A percentile compares a stretch with the other conserved stretches of the same genome.
Conservation (phyloP, 2,329 filamentous ascomycete genomes). For the Bretziella fagacearum region DNA sequence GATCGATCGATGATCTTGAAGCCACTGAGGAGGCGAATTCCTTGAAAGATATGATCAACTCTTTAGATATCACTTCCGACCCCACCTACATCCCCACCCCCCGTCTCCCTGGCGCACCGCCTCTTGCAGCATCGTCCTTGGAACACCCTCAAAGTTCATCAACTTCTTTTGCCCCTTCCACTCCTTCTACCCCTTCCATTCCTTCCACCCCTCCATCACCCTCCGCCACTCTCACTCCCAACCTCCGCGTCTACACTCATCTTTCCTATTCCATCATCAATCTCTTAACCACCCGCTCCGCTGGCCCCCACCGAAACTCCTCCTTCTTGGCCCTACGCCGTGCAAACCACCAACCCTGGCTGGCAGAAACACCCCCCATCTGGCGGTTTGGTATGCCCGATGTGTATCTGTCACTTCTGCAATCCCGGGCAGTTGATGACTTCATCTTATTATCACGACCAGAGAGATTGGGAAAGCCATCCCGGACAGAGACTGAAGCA, state of each 20-base stretch:
- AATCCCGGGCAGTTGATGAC: conserved; percentile 30
- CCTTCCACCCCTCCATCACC: not conserved
- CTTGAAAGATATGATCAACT: not conserved
- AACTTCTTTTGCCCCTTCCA: conserved; percentile 10
- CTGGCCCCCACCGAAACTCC: conserved; percentile 1
- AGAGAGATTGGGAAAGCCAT: conserved; percentile 5
- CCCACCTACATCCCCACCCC: conserved; percentile 6
- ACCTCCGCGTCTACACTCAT: conserved; percentile 10
- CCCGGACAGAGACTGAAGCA: conserved; percentile 7
- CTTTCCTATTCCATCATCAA: conserved; percentile 1
- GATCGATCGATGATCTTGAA: not conserved
- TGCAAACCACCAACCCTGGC: conserved; percentile 6
- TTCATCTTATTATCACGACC: conserved; percentile 20
- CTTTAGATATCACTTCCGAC: conserved; percentile 1
- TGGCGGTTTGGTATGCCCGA: conserved; percentile 41
- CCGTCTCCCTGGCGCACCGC: conserved; percentile 11
- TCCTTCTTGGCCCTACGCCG: conserved; percentile 7
- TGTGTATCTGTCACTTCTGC: conserved; percentile 34
- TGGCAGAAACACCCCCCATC: conserved; percentile 17
- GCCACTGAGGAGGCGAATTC: no score
- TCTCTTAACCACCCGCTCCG: conserved; percentile 1
- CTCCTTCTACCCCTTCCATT: not conserved
- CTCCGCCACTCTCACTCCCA: not conserved
- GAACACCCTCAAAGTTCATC: conserved; percentile 6
- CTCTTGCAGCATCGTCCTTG: not conserved